Percentiles rank a stretch among this genome's conserved stretches.
These are phyloP conservation scores for Rehmannia glutinosa DNA, from an alignment of 257 asterid species.

Conservation along the genomic window DNA sequence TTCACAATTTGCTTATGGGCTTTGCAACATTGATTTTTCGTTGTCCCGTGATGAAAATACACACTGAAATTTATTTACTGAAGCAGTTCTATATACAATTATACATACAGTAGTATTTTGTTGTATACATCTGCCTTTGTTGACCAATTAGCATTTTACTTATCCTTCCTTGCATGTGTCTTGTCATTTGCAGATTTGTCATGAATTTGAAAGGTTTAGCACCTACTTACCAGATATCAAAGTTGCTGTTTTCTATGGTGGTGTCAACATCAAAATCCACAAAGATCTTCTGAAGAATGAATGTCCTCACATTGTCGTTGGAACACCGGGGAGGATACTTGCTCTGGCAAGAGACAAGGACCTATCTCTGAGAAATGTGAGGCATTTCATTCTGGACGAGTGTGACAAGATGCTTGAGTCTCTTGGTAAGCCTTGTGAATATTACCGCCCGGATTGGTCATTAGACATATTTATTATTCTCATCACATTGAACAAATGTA, in stretches of 20 bases:
- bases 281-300: conserved; percentile 57
- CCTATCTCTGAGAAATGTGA: conserved; percentile 50
- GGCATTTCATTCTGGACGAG: conserved; percentile 60
- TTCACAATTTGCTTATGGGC: background rate
- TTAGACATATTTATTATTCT: background rate
- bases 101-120: no score
- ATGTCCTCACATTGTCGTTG: conserved; percentile 63
- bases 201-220: conserved; percentile 54
- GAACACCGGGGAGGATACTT: conserved; percentile 61
- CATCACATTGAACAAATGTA: background rate
- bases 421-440: conserved; percentile 40
- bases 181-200: conserved; percentile 39
- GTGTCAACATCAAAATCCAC: conserved; percentile 49
- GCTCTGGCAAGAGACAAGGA: conserved; percentile 57
- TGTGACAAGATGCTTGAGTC: conserved; percentile 71
- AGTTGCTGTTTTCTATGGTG: conserved; percentile 57
- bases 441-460: background rate
- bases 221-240: conserved; percentile 47
- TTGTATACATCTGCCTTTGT: no score
- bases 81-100: background rate
- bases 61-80: no score
- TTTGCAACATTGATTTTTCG: background rate
- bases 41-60: background rate
- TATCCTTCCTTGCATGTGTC: background rate
- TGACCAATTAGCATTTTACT: background rate